A percentile compares a stretch with the other conserved stretches of the same genome.
These are phyloP conservation scores for Catunica adiposa DNA, from an alignment of 2,329 filamentous ascomycete species.

Conservation along the genomic window DNA sequence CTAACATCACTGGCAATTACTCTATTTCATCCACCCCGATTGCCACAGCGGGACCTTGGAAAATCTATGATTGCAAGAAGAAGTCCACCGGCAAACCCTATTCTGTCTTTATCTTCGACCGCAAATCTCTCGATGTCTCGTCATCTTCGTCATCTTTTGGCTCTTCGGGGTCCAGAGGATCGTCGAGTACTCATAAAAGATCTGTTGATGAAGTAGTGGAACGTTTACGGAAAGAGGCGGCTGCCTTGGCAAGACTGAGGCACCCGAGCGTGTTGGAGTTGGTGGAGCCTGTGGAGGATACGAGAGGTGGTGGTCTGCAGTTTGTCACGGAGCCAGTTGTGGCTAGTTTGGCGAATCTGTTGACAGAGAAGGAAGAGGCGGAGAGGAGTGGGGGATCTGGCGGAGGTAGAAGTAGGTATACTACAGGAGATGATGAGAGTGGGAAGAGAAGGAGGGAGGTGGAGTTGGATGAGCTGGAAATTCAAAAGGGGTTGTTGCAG, in stretches of 20 bases:
- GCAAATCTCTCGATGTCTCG: conserved; percentile 58
- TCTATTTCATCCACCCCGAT: conserved; percentile 57
- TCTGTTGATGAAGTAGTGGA: conserved; percentile 82
- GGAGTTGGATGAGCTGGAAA: conserved; percentile 91
- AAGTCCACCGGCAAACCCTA: conserved; percentile 80
- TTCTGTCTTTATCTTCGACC: conserved; percentile 90
- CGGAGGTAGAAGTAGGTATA: conserved; percentile 54
- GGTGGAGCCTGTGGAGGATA: conserved; percentile 90
- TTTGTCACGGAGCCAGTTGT: conserved; percentile 90
- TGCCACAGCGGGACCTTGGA: conserved; percentile 84
- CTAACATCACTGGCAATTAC: conserved; percentile 88
- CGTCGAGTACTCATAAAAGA: conserved; percentile 50
- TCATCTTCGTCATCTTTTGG: conserved; percentile 23
- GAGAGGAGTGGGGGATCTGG: conserved; percentile 43
- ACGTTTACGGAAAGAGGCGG: conserved; percentile 78
- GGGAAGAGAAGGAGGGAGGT: conserved; percentile 59
- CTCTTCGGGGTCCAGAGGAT: conserved; percentile 26
- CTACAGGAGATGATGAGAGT: conserved; percentile 52
- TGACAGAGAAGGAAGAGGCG: conserved; percentile 80
- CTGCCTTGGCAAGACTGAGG: conserved; percentile 68
- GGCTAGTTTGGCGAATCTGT: conserved; percentile 63
- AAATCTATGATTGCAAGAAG: conserved; percentile 93
- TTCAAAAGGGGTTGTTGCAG: conserved; percentile 89
- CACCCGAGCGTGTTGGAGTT: conserved; percentile 88
- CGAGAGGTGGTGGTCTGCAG: conserved; percentile 74